Evolutionary conservation across 768 basidiomycete genomes (phyloP).

Genomic region (Pulveroboletus sp.): DNA sequence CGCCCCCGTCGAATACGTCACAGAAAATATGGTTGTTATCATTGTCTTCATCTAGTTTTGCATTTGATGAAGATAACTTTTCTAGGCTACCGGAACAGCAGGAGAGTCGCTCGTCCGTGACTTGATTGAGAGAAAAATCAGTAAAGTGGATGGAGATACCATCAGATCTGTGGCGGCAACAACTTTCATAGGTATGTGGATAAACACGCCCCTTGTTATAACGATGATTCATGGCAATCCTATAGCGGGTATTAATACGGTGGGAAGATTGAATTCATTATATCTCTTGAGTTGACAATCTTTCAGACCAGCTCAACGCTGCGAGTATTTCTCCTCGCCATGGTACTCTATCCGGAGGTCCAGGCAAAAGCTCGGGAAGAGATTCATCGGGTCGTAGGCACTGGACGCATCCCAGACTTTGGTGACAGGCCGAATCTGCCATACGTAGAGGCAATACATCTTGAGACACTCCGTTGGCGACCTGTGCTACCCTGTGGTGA

Average conservation of each 20-base stretch:
- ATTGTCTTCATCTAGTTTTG: not conserved
- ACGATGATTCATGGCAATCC: not conserved
- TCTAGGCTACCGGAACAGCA: conserved; percentile 19
- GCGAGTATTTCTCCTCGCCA: conserved; percentile 29
- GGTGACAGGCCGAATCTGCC: conserved; percentile 27
- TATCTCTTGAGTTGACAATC: not conserved
- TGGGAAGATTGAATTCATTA: conserved; percentile 2
- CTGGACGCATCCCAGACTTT: conserved; percentile 26
- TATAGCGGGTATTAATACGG: conserved; percentile 27
- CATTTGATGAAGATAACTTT: not conserved
- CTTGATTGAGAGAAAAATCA: conserved; percentile 6
- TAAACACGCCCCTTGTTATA: not conserved
- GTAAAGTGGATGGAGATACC: conserved; percentile 2
- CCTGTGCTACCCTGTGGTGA: conserved; percentile 27
- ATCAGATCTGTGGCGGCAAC: conserved; percentile 23
- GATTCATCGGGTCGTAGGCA: conserved; percentile 30
- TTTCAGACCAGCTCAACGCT: conserved; percentile 14
- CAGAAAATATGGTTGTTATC: conserved; percentile 18
- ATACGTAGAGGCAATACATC: conserved; percentile 28
- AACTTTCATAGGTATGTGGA: conserved; percentile 20
- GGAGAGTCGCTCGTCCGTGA: conserved; percentile 18
- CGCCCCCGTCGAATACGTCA: conserved; percentile 20
- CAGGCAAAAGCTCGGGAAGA: conserved; percentile 31
- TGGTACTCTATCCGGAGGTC: conserved; percentile 30
- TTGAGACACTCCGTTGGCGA: conserved; percentile 32